Evolutionary conservation across 2,329 filamentous ascomycete species (phyloP), one percentile per base, ranked within the genome.

Genomic region (Fusarium humuli): DNA sequence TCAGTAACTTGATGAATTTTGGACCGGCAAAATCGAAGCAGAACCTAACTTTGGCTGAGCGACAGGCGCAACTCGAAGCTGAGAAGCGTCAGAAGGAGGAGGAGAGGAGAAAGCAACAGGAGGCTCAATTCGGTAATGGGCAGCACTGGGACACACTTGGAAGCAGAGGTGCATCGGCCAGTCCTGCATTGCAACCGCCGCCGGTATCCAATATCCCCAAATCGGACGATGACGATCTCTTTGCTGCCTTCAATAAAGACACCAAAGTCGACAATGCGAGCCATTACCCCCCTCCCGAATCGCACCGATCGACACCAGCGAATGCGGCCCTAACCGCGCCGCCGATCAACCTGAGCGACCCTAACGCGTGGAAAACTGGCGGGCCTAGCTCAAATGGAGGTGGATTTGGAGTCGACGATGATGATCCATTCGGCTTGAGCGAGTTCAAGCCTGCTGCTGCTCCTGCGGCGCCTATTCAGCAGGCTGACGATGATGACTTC

Each of bases 401-500:
- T 13, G 78, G 73, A 0, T 81, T 90, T 66, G 81, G 79, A 14
- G 84, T 87, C 30, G 91, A 95, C 61, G 93, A 97, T 73, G 94
- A 97, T 76, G 94, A 97, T 76, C 93, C 94, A 3, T 98, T 98
- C 78, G 95, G 93, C 1, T 82, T 98, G 37, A 90, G 85, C 63
- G 84, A 91, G 69, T 78, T 94, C 75, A 87, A 88, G 69, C 81
- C 75, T 6, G 80, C 58, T 30, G 49, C 82, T 72, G 48, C 82
- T 72, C 46, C 74, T 30, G 60, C 78, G 7, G 66, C 77, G 23
- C 71, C 77, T 23, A 58, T 70, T 23, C 74, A 77, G 27, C 74
- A 70, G 12, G 58, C 71, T 1, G 88, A 90, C 30, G 88, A 90
- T 49, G 87, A 91, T 61, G 90, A 92, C 73, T 86, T 92, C 46